Percentiles rank a stretch among this genome's conserved stretches.
Evolutionary conservation across 1,284 basidiomycete species (phyloP).

Genomic region (Ceratobasidium sp.): DNA sequence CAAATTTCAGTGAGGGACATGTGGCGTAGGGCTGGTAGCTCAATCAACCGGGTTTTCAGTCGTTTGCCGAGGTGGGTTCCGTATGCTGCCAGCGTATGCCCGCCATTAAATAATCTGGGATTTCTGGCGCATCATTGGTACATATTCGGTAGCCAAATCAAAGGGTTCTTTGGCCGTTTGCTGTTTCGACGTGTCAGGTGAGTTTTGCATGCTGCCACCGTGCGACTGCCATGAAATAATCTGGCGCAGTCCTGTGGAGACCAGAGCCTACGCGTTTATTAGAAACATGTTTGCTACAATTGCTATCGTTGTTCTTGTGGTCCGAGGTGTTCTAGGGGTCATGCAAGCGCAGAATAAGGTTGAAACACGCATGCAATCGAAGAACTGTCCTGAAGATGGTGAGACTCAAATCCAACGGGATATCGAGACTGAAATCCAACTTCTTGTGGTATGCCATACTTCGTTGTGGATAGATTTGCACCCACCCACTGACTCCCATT

Average conservation of each 20-base stretch:
- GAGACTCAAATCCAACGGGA: too few species aligned
- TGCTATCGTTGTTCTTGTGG: not conserved
- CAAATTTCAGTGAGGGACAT: too few species aligned
- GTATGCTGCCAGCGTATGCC: too few species aligned
- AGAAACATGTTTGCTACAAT: not conserved
- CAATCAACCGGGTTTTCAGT: too few species aligned
- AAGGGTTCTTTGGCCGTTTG: not conserved
- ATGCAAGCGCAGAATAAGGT: not conserved
- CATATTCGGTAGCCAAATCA: too few species aligned
- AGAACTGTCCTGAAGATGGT: not conserved
- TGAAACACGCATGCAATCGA: not conserved
- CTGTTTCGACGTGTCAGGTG: constrained; percentile 3
- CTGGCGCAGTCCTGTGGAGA: not conserved
- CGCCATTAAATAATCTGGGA: too few species aligned
- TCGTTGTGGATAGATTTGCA: too few species aligned
- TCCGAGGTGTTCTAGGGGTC: not conserved
- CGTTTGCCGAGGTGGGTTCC: too few species aligned
- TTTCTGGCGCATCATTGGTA: too few species aligned
- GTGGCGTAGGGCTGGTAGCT: too few species aligned
- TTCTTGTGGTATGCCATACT: not conserved
- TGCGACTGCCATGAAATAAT: not conserved
- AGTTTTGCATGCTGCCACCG: not conserved
- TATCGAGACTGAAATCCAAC: not conserved
- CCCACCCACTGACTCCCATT: too few species aligned
- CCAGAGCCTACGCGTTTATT: not conserved